Conservation (phyloP, 2,329 filamentous ascomycete genomes). For the Alternaria longipes region DNA sequence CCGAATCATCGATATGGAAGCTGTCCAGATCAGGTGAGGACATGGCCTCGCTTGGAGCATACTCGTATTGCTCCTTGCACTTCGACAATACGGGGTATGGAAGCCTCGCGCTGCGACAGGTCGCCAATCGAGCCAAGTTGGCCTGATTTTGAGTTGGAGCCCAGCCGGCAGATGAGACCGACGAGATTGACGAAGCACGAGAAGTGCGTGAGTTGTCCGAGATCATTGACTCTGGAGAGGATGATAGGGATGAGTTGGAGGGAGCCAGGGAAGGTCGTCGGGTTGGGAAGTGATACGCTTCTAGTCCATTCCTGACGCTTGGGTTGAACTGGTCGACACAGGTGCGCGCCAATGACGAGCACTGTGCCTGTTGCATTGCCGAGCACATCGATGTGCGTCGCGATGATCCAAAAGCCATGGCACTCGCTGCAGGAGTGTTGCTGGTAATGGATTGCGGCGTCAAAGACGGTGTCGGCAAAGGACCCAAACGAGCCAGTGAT, state of each 20-base stretch:
- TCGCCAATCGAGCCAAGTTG: slow-evolving; percentile 62
- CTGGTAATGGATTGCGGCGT: slow-evolving; percentile 65
- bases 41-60: slow-evolving; percentile 46
- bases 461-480: slow-evolving; percentile 69
- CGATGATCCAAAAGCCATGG: slow-evolving; percentile 56
- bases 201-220: slow-evolving; percentile 68
- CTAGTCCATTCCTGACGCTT: slow-evolving; percentile 52
- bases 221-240: slow-evolving; percentile 70
- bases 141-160: slow-evolving; percentile 61
- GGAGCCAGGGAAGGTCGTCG: slow-evolving; percentile 59
- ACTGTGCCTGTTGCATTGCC: slow-evolving; percentile 67
- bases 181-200: slow-evolving; percentile 64
- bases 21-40: slow-evolving; percentile 52
- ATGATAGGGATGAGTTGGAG: slow-evolving; percentile 62
- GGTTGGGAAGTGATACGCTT: slow-evolving; percentile 58
- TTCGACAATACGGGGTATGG: slow-evolving; percentile 51
- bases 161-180: slow-evolving; percentile 61
- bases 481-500: slow-evolving; percentile 62
- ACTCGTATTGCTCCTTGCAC: slow-evolving; percentile 49
- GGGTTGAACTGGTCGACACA: slow-evolving; percentile 61
- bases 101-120: slow-evolving; percentile 60
- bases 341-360: slow-evolving; percentile 63
- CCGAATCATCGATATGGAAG: slow-evolving; percentile 62
- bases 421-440: slow-evolving; percentile 70
- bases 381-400: slow-evolving; percentile 66